Percentiles rank a stretch among this genome's conserved stretches.
These are phyloP conservation scores for Rhizopogon rudus DNA, from an alignment of 768 basidiomycete genomes.

Conservation along the genomic window DNA sequence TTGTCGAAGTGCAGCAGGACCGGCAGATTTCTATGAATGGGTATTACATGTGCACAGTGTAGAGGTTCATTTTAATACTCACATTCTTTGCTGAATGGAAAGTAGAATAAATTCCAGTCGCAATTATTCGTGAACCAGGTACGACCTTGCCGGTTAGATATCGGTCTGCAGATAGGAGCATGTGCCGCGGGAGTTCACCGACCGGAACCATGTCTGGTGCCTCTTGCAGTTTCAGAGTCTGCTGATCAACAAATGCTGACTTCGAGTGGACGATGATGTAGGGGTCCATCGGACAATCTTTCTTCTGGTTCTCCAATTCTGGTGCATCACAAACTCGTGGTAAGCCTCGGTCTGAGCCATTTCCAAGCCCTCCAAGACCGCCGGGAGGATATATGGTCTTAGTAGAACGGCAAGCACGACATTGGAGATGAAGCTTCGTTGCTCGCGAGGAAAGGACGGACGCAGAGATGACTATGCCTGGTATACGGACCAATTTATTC, in stretches of 20 bases:
- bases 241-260: slow-evolving; percentile 93
- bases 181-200: slow-evolving; percentile 94
- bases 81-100: slow-evolving; percentile 88
- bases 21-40: slow-evolving; percentile 58
- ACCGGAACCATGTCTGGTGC: slow-evolving; percentile 99
- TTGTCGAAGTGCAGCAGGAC: slow-evolving; percentile 86
- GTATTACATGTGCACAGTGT: neutral
- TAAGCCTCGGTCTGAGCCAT: slow-evolving; percentile 78
- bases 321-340: slow-evolving; percentile 87
- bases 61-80: slow-evolving; percentile 17
- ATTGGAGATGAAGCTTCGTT: slow-evolving; percentile 88
- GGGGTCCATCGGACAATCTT: slow-evolving; percentile 94
- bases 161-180: slow-evolving; percentile 88
- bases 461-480: slow-evolving; percentile 97
- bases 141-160: slow-evolving; percentile 91
- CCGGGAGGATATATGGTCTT: slow-evolving; percentile 74
- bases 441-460: slow-evolving; percentile 92
- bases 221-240: slow-evolving; percentile 95
- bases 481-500: slow-evolving; percentile 93
- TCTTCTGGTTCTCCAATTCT: slow-evolving; percentile 75
- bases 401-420: slow-evolving; percentile 80
- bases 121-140: slow-evolving; percentile 92
- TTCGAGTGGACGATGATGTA: slow-evolving; percentile 94
- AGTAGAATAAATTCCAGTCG: slow-evolving; percentile 95
- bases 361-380: slow-evolving; percentile 83